phyloP scores from a whole-genome alignment of 495 filamentous ascomycete species.

The Elasticomyces elasticus region DNA sequence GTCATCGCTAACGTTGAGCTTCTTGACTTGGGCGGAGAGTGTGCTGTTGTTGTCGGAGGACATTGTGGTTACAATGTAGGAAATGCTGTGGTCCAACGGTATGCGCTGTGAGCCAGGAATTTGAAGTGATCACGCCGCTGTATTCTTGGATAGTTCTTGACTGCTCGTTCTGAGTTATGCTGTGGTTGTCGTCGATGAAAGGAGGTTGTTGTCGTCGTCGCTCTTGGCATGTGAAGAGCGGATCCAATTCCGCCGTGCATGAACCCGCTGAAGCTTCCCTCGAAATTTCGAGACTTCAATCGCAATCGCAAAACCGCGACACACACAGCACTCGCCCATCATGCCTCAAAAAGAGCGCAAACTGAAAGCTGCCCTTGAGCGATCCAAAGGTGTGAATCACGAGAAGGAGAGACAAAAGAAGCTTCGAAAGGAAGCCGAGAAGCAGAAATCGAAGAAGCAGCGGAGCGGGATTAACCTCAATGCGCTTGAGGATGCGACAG shows the following conservation, averaged over 20 bases:
- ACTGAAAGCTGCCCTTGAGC: slow-evolving; percentile 28
- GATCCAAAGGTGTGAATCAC: slow-evolving; percentile 49
- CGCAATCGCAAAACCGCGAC: neutral
- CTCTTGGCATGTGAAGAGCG: neutral
- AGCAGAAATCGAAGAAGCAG: slow-evolving; percentile 44
- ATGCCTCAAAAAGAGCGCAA: slow-evolving; percentile 28
- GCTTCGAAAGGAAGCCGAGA: slow-evolving; percentile 32
- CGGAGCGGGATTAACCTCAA: slow-evolving; percentile 30
- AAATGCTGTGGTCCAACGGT: no score
- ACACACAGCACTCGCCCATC: neutral
- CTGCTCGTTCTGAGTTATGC: no score
- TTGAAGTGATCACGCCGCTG: no score
- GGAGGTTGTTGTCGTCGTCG: neutral
- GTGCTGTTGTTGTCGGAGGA: slow-evolving; percentile 4
- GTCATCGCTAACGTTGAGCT: slow-evolving; percentile 13
- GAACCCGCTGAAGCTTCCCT: neutral
- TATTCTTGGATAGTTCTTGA: no score
- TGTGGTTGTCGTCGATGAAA: neutral
- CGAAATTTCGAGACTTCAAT: neutral
- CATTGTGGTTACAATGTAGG: slow-evolving; percentile 1
- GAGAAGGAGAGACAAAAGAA: slow-evolving; percentile 59
- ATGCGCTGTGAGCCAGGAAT: no score
- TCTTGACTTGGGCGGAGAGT: slow-evolving; percentile 17
- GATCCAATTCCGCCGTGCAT: neutral
- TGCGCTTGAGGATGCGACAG: slow-evolving; percentile 30